These are phyloP conservation scores for Pseudomonodictys pantanalensis DNA, from an alignment of 495 filamentous ascomycete genomes.

Conservation along the genomic window DNA sequence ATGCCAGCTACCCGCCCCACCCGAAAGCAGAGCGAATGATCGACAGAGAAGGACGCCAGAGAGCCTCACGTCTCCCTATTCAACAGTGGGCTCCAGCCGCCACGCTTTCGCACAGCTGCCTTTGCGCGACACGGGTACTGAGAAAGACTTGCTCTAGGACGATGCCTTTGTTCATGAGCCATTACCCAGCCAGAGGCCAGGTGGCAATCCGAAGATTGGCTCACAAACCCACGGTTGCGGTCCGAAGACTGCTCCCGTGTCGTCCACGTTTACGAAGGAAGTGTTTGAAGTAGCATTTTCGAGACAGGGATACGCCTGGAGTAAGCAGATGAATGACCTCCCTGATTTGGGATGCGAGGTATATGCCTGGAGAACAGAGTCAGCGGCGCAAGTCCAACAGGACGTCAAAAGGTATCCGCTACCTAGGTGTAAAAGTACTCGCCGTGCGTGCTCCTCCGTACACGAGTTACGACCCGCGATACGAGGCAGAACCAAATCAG, in stretches of 20 bases:
- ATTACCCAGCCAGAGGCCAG: conserved; percentile 4
- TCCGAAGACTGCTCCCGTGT: conserved; percentile 6
- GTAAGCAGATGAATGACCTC: too few relatives aligned
- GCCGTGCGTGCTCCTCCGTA: too few relatives aligned
- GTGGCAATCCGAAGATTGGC: neutral
- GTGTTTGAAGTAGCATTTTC: too few relatives aligned
- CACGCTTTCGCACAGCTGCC: neutral
- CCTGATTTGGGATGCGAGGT: too few relatives aligned
- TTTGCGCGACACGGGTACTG: conserved; percentile 18
- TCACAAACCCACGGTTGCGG: conserved; percentile 11
- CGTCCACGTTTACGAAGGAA: neutral
- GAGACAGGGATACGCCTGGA: too few relatives aligned
- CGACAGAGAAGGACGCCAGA: conserved; percentile 19
- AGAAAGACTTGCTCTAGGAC: conserved; percentile 22
- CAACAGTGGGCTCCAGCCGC: conserved; percentile 19
- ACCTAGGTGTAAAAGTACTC: too few relatives aligned
- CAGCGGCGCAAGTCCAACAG: too few relatives aligned
- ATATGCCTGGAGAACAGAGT: too few relatives aligned
- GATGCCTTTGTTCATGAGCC: conserved; percentile 28
- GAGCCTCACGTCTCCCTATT: conserved; percentile 15
- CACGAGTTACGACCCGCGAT: too few relatives aligned
- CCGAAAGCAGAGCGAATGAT: neutral
- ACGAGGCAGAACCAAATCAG: too few relatives aligned
- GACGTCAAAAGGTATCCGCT: too few relatives aligned
- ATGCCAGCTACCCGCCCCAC: neutral